Base-by-base conservation (phyloP, 495 filamentous ascomycete species). In the Neurospora sp. region DNA sequence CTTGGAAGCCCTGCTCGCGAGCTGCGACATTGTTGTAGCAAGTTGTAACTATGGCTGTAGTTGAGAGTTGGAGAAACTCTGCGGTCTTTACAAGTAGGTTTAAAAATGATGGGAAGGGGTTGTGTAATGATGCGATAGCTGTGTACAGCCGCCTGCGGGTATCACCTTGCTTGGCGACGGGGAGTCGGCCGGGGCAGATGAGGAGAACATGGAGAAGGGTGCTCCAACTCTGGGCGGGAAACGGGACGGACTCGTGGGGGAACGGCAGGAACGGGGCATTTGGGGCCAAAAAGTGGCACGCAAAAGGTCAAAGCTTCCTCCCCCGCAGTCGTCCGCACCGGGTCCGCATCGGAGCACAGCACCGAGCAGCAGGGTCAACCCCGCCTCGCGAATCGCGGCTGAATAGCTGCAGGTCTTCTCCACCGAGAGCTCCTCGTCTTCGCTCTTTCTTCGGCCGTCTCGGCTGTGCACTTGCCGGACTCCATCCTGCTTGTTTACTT, bases 1-100 rank as follows among this genome's bases (percentile, higher is more conserved):
- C 71, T 72, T 70, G 78, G 78, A 75, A 74, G 77, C 76, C 42
- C 74, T 78, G 78, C 76, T 76, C 77, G 77, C 72, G 71, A 82
- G 80, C 75, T 75, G 79, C 76, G 78, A 80, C 80, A 82, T 81
- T 69, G 72, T 73, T 72, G 37, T 14, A 54, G 18, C 78, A 16
- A 31, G 1, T 62, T 62, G 54, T 9, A 35, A 35, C 54, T 62
- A 31, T 27, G 23, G 54, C 12, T 62, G 27, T 11, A 35, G 54
- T 31, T 31, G 54, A 35, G 54, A 31, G 54, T 62, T 18, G 27
- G 23, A 62, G 54, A 35, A 62, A 35, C 54, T 27, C 54, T 62
- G 54, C 54, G 1, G 27, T 62, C 54, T 35, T 27, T 62, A 35
- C 23, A 23, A 27, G 20, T 62, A 62, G 23, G 12, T 16, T 31